Conservation (phyloP, 129 eudicot species). For the Oenanthe sinensis region DNA sequence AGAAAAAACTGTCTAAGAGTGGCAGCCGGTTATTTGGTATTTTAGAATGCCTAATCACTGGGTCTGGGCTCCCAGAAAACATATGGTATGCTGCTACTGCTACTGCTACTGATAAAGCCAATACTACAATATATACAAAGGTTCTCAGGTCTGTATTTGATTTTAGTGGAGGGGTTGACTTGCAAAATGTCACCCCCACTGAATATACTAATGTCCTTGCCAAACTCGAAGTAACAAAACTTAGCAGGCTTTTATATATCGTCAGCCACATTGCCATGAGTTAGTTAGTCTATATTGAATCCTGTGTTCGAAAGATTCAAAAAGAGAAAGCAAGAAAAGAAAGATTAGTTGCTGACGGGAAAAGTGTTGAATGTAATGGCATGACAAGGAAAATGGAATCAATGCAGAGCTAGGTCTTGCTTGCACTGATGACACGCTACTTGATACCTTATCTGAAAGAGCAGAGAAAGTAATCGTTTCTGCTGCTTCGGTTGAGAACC, state of each 20-base stretch:
- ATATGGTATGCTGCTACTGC: slow-evolving; percentile 69
- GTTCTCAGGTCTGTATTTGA: no score
- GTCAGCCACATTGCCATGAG: slow-evolving; percentile 88
- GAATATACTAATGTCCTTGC: slow-evolving; percentile 31
- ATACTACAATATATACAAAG: slow-evolving; percentile 62
- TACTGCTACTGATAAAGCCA: slow-evolving; percentile 90
- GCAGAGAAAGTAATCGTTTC: slow-evolving; percentile 88
- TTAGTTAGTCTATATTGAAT: slow-evolving; percentile 77
- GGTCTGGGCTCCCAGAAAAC: slow-evolving; percentile 71
- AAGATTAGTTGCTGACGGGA: slow-evolving; percentile 43
- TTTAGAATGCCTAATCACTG: slow-evolving; percentile 58
- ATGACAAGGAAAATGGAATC: slow-evolving; percentile 62
- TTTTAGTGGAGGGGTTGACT: no score
- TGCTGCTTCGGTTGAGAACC: slow-evolving; percentile 47
- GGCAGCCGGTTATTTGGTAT: slow-evolving; percentile 70
- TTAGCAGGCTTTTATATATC: slow-evolving; percentile 63
- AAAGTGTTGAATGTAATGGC: slow-evolving; percentile 18
- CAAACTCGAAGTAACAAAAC: slow-evolving; percentile 54
- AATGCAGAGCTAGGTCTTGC: slow-evolving; percentile 90
- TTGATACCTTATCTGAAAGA: slow-evolving; percentile 65
- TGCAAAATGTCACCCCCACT: slow-evolving; percentile 28
- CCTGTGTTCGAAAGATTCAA: slow-evolving; percentile 71
- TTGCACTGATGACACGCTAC: slow-evolving; percentile 80
- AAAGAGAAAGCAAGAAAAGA: slow-evolving; percentile 74
- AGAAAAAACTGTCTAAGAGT: slow-evolving; percentile 56